phyloP scores from a whole-genome alignment of 2,329 filamentous ascomycete genomes.

The Coniochaeta ligniaria region DNA sequence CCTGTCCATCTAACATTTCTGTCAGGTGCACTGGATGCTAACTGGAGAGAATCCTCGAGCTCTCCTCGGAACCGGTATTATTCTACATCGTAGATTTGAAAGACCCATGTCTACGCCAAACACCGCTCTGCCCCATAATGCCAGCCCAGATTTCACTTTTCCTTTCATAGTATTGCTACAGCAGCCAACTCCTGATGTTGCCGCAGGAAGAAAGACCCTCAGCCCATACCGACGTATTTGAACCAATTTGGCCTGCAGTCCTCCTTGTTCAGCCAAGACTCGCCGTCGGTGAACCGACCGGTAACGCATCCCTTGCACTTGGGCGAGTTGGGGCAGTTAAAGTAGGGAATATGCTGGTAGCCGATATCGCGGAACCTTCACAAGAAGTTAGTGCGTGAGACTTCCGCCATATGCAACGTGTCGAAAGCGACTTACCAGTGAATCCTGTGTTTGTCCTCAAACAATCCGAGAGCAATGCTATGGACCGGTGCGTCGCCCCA shows the following conservation, averaged over 20 bases:
- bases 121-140: background rate
- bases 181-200: background rate
- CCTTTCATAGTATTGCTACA: background rate
- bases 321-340: conserved; percentile 95
- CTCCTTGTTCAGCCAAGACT: conserved; percentile 76
- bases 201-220: background rate
- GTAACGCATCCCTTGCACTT: conserved; percentile 87
- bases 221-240: conserved; percentile 83
- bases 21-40: background rate
- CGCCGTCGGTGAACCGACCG: conserved; percentile 84
- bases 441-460: conserved; percentile 84
- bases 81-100: background rate
- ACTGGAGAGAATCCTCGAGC: background rate
- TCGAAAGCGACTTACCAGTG: conserved; percentile 67
- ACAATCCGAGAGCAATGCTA: conserved; percentile 84
- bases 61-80: background rate
- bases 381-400: background rate
- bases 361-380: conserved; percentile 98
- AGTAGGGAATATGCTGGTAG: conserved; percentile 97
- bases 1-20: background rate
- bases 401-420: background rate
- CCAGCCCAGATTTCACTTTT: background rate
- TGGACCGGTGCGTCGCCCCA: conserved; percentile 98
- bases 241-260: conserved; percentile 97
- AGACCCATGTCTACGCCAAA: background rate